Conservation (phyloP, 495 filamentous ascomycete species). For the Penicillium desertorum region DNA sequence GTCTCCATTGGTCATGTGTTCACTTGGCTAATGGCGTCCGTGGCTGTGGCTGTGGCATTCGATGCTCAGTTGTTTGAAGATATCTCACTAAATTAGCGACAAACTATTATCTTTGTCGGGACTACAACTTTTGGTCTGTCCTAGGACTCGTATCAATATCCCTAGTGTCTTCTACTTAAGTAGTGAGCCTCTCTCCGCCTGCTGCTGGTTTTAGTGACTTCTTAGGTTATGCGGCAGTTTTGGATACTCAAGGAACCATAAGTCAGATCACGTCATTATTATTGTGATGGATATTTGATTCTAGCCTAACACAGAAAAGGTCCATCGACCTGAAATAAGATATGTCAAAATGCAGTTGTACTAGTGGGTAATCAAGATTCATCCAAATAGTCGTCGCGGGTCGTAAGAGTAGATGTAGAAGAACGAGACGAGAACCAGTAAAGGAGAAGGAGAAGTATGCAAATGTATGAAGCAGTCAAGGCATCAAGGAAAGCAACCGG, state of each 20-base stretch:
- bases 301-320: not conserved
- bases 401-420: conserved; percentile 5
- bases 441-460: not conserved
- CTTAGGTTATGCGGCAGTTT: not conserved
- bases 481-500: not conserved
- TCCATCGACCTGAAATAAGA: not conserved
- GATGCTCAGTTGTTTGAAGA: conserved; percentile 9
- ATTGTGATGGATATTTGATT: not conserved
- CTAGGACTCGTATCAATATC: not conserved
- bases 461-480: not conserved
- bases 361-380: conserved; percentile 11
- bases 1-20: not conserved
- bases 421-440: not conserved
- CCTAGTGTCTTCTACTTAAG: not conserved
- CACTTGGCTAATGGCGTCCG: not conserved
- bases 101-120: conserved; percentile 31
- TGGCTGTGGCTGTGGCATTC: not conserved
- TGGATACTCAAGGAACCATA: not conserved
- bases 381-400: conserved; percentile 10
- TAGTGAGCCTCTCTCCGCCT: not conserved
- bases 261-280: not conserved
- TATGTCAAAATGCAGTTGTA: not conserved
- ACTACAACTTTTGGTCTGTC: not conserved
- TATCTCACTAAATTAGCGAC: conserved; percentile 16
- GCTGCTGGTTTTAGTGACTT: not conserved